phyloP scores from a whole-genome alignment of 306 rosid genomes.

The Luffa acutangula region DNA sequence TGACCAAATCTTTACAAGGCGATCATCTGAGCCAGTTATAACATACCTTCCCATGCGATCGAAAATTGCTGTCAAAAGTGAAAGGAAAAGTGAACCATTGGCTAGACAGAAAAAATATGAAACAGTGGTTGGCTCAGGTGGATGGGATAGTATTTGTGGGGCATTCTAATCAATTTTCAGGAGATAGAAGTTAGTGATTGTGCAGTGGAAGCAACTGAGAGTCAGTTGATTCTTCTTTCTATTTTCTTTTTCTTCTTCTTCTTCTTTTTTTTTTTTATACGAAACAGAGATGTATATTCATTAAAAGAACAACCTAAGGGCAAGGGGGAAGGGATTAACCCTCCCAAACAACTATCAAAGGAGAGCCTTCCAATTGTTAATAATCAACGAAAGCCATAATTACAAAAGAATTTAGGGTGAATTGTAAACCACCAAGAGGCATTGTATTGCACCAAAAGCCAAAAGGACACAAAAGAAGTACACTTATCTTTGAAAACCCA shows the following conservation, averaged over 20 bases:
- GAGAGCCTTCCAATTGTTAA: too few relatives aligned
- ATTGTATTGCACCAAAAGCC: background rate
- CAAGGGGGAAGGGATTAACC: too few relatives aligned
- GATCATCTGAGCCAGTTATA: constrained; percentile 96
- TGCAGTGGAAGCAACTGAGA: background rate
- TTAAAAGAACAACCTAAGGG: too few relatives aligned
- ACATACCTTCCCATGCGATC: constrained; percentile 94
- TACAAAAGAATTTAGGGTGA: too few relatives aligned
- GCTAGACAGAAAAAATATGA: background rate
- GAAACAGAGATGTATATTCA: too few relatives aligned
- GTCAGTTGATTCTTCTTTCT: background rate
- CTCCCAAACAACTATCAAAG: too few relatives aligned
- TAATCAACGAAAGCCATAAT: too few relatives aligned
- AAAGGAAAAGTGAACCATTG: constrained; percentile 12
- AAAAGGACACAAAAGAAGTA: background rate
- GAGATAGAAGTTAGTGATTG: background rate
- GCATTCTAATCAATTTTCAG: background rate
- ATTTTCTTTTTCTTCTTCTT: too few relatives aligned
- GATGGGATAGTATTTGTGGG: background rate
- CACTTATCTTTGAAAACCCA: background rate
- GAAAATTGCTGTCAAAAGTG: constrained; percentile 61
- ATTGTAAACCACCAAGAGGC: background rate
- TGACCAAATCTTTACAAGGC: constrained; percentile 95
- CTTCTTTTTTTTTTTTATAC: too few relatives aligned
- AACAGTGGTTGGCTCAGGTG: background rate